Base-by-base conservation (phyloP, 1,284 basidiomycete species). In the Entoloma clypeatum region DNA sequence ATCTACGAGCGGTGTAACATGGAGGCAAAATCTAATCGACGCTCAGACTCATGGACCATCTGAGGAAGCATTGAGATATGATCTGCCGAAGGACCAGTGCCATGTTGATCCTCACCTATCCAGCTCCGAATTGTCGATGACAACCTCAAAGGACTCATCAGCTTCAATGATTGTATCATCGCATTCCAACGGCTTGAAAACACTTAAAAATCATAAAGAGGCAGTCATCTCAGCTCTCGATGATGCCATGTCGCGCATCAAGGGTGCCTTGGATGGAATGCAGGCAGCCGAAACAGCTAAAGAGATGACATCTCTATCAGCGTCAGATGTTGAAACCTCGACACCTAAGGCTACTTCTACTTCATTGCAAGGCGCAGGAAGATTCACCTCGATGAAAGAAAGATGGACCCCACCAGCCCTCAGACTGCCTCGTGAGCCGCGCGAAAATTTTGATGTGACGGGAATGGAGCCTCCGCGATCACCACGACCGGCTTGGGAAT, bases 191-290 rank as follows among this genome's bases (percentile, higher is more conserved):
- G 27, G 24, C 19, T 35, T 34, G 24, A 43, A 51, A 16, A 61
- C 60, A 13, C 56, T 61, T 9, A 61, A 67, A 31, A 53, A 36
- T 23, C 65, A 77, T 59, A 80, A 79, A 54, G 86, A 83, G 51
- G 77, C 77, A 29, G 71, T 80, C 11, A 82, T 89, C 72, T 79
- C 85, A 4, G 74, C 86, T 10, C 66, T 94, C 52, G 85, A 92
- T 55, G 85, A 91, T 56, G 80, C 82, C 39, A 86, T 96, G 75
- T 90, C 86, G 5, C 77, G 91, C 21, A 91, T 96, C 55, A 92
- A 87, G 57, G 90, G 87, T 16, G 92, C 84, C 3, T 65, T 95
- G 55, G 75, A 80, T 57, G 75, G 74, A 26, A 86, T 88, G 75
- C 79, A 86, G 40, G 64, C 70, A 13, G 61, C 59, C 11, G 66